Base-by-base conservation (phyloP, 345 rosid genomes). In the Gossypium bickii region DNA sequence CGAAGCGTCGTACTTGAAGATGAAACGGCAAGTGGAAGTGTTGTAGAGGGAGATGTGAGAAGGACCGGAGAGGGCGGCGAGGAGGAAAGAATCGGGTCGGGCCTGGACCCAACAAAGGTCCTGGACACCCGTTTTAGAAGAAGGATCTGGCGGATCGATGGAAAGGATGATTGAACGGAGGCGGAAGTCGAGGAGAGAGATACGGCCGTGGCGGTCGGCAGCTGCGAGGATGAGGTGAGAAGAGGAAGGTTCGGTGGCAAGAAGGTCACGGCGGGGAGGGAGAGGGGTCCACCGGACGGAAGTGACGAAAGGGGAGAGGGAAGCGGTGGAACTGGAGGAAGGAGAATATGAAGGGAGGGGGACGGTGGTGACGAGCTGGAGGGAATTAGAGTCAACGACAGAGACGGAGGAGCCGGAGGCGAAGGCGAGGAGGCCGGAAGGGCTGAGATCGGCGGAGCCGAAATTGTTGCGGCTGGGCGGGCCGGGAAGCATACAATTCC, bases 381-480 rank as follows among this genome's bases (percentile, higher is more conserved):
- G 93, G 17, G 98, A 90, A 55, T 87, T 86, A 58, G 93, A 85
- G 73, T 94, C 97, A n/a, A 94, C 70, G 69, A 94, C 78, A 41
- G 93, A 85, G 70, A 94, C 83, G 53, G 97, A 94, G 52, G 97
- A 87, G 55, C 98, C 98, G 18, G 95, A 80, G 12, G 95, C 84
- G 72, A 90, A 92, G 34, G 97, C 97, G 20, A 94, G 81, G 73
- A 90, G 93, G 38, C 95, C 97, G 34, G 97, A 82, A 27, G 90
- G 76, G 60, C 93, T 89, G 18, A 92, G 83, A 83, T 92, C 97
- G 76, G 87, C 82, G 68, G 97, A 85, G 80, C 93, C 93, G 72
- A 94, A 94, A 86, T 92, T 94, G 89, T 86, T 92, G 69, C 97
- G 94, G 80, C 90, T 87, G 5, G 97, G 95, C 10, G 98, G 97